A percentile compares a stretch with the other conserved stretches of the same genome.
Conservation (phyloP, 768 basidiomycete genomes). For the Kockovaella imperatae region DNA sequence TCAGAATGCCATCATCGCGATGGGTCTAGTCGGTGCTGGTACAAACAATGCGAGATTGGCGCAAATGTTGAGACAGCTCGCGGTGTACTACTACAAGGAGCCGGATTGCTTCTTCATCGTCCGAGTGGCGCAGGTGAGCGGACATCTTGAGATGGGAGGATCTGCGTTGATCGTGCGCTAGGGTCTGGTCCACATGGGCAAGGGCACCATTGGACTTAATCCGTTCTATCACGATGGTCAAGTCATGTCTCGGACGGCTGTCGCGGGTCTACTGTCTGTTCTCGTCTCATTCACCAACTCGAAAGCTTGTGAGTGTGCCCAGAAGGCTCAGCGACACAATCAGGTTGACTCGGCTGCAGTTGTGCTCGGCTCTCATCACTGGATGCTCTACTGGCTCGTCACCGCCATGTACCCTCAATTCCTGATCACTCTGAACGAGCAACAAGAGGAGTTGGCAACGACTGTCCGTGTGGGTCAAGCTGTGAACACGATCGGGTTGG, state of each 20-base stretch:
- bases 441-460: slow-evolving; percentile 73
- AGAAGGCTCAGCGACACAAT: background rate
- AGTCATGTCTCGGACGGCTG: slow-evolving; percentile 78
- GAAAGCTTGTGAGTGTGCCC: slow-evolving; percentile 64
- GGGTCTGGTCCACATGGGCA: slow-evolving; percentile 98
- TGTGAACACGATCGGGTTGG: slow-evolving; percentile 94
- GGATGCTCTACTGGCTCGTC: slow-evolving; percentile 96
- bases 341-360: slow-evolving; percentile 51
- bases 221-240: slow-evolving; percentile 91
- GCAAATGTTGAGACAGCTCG: slow-evolving; percentile 93
- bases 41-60: slow-evolving; percentile 97
- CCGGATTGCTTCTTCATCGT: slow-evolving; percentile 95
- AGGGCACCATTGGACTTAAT: slow-evolving; percentile 92
- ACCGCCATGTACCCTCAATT: slow-evolving; percentile 98
- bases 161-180: slow-evolving; percentile 39
- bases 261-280: slow-evolving; percentile 81
- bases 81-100: slow-evolving; percentile 97
- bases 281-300: slow-evolving; percentile 89
- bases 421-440: slow-evolving; percentile 92
- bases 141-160: background rate
- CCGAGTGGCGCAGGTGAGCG: slow-evolving; percentile 60
- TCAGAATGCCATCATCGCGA: slow-evolving; percentile 92
- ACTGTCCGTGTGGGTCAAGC: slow-evolving; percentile 95
- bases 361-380: slow-evolving; percentile 88
- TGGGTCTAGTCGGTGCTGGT: slow-evolving; percentile 96